phyloP scores from a whole-genome alignment of 169 alveolate genomes.

The Hepatocystis sp. region DNA sequence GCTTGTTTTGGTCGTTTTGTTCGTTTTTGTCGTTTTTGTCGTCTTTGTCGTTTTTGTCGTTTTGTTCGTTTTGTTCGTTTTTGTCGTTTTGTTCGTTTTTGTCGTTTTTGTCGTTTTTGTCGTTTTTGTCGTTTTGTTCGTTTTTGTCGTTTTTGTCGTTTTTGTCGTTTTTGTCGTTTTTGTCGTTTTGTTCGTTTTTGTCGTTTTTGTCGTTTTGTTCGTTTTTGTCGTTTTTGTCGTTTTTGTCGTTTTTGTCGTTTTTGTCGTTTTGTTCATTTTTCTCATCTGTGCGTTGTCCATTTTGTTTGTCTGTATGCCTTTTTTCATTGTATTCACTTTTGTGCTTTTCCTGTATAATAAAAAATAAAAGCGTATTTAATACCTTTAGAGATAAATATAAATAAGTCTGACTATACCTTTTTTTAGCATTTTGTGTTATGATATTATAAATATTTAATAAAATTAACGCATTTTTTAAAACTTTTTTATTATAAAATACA shows the following conservation, averaged over 20 bases:
- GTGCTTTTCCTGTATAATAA: conserved; percentile 10
- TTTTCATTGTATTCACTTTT: conserved; percentile 6
- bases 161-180: not conserved
- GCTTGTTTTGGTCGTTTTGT: too few species aligned
- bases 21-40: too few species aligned
- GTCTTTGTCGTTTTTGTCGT: too few species aligned
- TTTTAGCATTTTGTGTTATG: conserved; percentile 42
- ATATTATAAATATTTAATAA: conserved; percentile 61
- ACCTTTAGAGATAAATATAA: conserved; percentile 58
- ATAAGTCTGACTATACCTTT: conserved; percentile 49
- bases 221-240: not conserved
- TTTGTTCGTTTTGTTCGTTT: not conserved
- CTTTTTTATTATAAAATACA: conserved; percentile 39
- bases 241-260: not conserved
- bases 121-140: not conserved
- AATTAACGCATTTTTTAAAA: conserved; percentile 33
- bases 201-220: not conserved
- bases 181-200: not conserved
- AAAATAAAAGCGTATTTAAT: conserved; percentile 34
- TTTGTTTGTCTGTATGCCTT: not conserved
- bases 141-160: not conserved
- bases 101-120: not conserved
- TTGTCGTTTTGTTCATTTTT: not conserved
- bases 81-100: not conserved
- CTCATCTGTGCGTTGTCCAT: not conserved